Base-by-base conservation (phyloP, 1,284 basidiomycete species). In the Cutaneotrichosporon mucoides region DNA sequence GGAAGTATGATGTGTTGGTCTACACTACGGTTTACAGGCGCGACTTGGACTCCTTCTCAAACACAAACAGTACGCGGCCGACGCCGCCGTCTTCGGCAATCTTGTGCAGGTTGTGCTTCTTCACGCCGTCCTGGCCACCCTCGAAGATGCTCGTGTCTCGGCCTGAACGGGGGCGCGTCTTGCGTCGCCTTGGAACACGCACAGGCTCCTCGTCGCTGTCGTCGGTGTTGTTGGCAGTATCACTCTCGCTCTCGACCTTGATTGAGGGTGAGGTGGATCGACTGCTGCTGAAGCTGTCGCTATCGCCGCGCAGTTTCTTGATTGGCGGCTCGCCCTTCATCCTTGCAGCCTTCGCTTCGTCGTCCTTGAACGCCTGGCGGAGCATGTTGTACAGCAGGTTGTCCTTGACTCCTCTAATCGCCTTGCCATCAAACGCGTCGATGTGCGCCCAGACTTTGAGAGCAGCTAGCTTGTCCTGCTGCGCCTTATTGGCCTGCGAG, bases 381-480 rank as follows among this genome's bases (percentile, higher is more conserved):
- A 73, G 46, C 9, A 75, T 52, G 40, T 69, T 67, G 62, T 68
- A 67, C 6, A 74, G 68, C 6, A 71, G 40, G 4, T 63, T 59
- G 56, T 75, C 75, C 12, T 49, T 44, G 36, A 91, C 77, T 66
- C 86, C 87, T 67, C 88, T 45, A 61, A 73, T 66, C 2, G 71
- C 69, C 2, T 63, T 37, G 34, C 60, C 46, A 3, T 68, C 61
- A 42, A 61, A 66, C 2, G 66, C 62, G 60, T 82, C 87, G 71
- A 93, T 85, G 71, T 98, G 94, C 13, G 83, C 87, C 93, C 93
- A 98, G 69, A 90, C 85, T 57, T 87, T 87, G 40, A 98, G 82
- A 1, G 89, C 84, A 2, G 89, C 88, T 10, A 98, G 84, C 61
- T 85, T 90, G 4, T 82, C 83, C 66, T 86, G 86, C 79, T 88